A percentile compares a stretch with the other conserved stretches of the same genome.
phyloP scores from a whole-genome alignment of 208 protist species.

The Perkinsela sp. region DNA sequence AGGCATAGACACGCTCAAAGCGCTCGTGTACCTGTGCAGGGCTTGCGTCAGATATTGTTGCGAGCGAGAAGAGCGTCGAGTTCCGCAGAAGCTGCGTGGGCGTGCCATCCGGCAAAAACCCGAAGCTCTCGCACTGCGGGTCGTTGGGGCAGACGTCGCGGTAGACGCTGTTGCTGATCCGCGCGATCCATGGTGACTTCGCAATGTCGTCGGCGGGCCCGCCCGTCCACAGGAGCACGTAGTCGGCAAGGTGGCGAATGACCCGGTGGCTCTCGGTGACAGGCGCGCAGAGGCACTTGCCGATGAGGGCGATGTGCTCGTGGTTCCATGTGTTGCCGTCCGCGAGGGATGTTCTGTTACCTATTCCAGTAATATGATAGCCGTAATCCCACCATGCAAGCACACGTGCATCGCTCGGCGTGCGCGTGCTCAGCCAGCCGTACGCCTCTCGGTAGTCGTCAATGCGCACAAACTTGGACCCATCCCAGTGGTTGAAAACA shows the following conservation, averaged over 20 bases:
- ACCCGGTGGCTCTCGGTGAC: constrained; percentile 67
- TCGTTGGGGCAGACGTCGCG: constrained; percentile 28
- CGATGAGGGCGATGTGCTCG: constrained; percentile 87
- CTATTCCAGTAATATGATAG: constrained; percentile 88
- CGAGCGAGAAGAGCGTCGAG: constrained; percentile 29
- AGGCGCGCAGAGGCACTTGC: constrained; percentile 39
- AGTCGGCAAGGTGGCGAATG: constrained; percentile 77
- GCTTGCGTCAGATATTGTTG: constrained; percentile 3
- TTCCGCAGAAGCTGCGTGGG: constrained; percentile 16
- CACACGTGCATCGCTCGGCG: constrained; percentile 59
- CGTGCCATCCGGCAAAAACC: constrained; percentile 8
- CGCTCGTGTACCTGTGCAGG: constrained; percentile 5
- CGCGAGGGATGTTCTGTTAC: constrained; percentile 75
- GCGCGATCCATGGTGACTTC: constrained; percentile 22
- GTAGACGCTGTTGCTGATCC: constrained; percentile 41
- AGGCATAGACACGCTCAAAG: constrained; percentile 67
- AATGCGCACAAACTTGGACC: constrained; percentile 25
- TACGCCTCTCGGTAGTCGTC: constrained; percentile 91
- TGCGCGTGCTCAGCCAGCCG: constrained; percentile 80
- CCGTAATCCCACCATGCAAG: constrained; percentile 97
- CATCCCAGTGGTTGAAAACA: neutral
- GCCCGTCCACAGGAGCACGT: constrained; percentile 61
- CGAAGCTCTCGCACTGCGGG: constrained; percentile 17
- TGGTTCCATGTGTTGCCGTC: constrained; percentile 98
- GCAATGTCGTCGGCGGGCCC: constrained; percentile 11